phyloP scores from a whole-genome alignment of 495 filamentous ascomycete genomes.

The Xylaria acuta region DNA sequence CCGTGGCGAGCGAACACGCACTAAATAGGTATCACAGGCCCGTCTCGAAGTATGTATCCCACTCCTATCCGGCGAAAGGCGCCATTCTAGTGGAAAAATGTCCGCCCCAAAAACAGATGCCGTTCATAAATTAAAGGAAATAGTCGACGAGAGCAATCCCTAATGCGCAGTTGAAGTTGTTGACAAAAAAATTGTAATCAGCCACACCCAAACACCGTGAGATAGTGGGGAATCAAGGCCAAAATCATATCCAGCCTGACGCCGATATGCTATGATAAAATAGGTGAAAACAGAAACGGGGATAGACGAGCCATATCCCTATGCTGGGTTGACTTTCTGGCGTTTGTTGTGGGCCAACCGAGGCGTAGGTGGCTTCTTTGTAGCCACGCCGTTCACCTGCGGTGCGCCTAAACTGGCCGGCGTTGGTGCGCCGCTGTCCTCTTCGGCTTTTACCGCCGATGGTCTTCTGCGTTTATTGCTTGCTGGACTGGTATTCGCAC shows the following conservation, averaged over 20 bases:
- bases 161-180: neutral
- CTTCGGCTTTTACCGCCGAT: conserved; percentile 79
- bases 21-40: neutral
- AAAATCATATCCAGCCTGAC: conserved; percentile 29
- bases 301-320: neutral
- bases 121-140: conserved; percentile 9
- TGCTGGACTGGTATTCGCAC: conserved; percentile 85
- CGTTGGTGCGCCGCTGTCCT: conserved; percentile 61
- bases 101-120: conserved; percentile 1
- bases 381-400: conserved; percentile 53
- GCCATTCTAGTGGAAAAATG: neutral
- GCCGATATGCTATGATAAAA: conserved; percentile 28
- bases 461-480: conserved; percentile 76
- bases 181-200: neutral
- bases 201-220: conserved; percentile 22
- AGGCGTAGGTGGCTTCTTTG: conserved; percentile 53
- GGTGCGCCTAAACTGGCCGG: conserved; percentile 47
- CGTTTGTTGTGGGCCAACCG: conserved; percentile 48
- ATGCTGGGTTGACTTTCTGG: conserved; percentile 48
- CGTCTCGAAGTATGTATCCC: conserved; percentile 10
- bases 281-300: conserved; percentile 9
- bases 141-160: conserved; percentile 6
- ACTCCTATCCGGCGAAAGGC: neutral
- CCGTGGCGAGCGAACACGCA: neutral
- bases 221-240: conserved; percentile 13